A percentile compares a stretch with the other conserved stretches of the same genome.
Evolutionary conservation across 2,329 filamentous ascomycete genomes (phyloP).

Genomic region (Lachnellula hyalina): DNA sequence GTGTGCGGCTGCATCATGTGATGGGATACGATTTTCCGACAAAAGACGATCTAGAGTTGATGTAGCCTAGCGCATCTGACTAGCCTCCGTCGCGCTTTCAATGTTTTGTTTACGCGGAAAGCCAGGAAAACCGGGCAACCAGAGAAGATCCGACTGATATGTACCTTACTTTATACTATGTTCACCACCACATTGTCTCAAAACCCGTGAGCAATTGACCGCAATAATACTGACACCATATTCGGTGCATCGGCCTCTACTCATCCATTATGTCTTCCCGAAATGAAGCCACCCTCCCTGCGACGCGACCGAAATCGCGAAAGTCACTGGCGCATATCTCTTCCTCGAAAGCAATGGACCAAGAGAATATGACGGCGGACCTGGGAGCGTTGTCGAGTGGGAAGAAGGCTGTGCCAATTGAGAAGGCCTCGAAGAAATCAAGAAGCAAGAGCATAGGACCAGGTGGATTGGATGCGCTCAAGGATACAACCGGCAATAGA

Average conservation of each 20-base stretch:
- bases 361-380: conserved; percentile 73
- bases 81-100: conserved; percentile 11
- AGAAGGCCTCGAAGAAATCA: conserved; percentile 52
- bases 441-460: conserved; percentile 96
- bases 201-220: conserved; percentile 5
- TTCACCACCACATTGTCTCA: conserved; percentile 3
- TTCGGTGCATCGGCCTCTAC: conserved; percentile 12
- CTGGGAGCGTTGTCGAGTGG: conserved; percentile 40
- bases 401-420: conserved; percentile 21
- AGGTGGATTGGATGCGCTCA: conserved; percentile 78
- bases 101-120: conserved; percentile 23
- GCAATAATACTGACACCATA: not conserved
- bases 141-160: not conserved
- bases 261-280: conserved; percentile 34
- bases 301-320: conserved; percentile 50
- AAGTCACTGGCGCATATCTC: conserved; percentile 66
- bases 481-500: conserved; percentile 68
- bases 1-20: conserved; percentile 1
- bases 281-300: conserved; percentile 46
- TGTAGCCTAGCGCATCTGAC: not conserved
- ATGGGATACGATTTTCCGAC: not conserved
- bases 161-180: not conserved
- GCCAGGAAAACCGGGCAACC: conserved; percentile 7
- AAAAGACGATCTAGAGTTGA: too few species aligned
- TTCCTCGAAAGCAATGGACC: conserved; percentile 53